A percentile compares a stretch with the other conserved stretches of the same genome.
These are phyloP conservation scores for Canavalia ensiformis DNA, from an alignment of 306 rosid genomes.

Conservation along the genomic window DNA sequence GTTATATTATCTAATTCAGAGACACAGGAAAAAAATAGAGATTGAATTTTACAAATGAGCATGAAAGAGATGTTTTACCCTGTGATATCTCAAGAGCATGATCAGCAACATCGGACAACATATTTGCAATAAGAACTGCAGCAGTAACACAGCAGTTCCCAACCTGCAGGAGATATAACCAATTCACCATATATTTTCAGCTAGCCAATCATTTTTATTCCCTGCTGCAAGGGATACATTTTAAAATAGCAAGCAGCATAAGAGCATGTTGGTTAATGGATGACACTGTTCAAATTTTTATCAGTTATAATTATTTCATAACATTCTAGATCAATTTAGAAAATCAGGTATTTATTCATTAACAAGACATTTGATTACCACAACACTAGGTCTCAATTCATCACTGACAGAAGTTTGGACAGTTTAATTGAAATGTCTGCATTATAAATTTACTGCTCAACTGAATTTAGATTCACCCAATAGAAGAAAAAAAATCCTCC, in stretches of 20 bases:
- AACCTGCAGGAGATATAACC: slow-evolving; percentile 64
- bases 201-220: slow-evolving; percentile 41
- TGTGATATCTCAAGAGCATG: slow-evolving; percentile 64
- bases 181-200: slow-evolving; percentile 40
- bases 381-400: slow-evolving; percentile 3
- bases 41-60: slow-evolving; percentile 3
- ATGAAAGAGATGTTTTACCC: slow-evolving; percentile 57
- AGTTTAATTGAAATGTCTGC: neutral
- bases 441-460: neutral
- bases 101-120: slow-evolving; percentile 72
- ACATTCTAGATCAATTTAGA: slow-evolving; percentile 7
- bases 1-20: slow-evolving; percentile 34
- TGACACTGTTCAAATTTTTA: neutral
- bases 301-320: neutral
- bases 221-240: slow-evolving; percentile 16
- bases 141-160: slow-evolving; percentile 86
- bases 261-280: neutral
- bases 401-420: neutral
- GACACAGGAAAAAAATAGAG: slow-evolving; percentile 20
- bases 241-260: slow-evolving; percentile 23
- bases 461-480: neutral
- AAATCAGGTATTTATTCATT: neutral
- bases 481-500: too few species aligned
- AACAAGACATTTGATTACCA: neutral
- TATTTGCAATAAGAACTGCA: slow-evolving; percentile 85